Evolutionary conservation across 2,329 filamentous ascomycete species (phyloP), one percentile per base, ranked within the genome.

Genomic region (Fusarium hostae): DNA sequence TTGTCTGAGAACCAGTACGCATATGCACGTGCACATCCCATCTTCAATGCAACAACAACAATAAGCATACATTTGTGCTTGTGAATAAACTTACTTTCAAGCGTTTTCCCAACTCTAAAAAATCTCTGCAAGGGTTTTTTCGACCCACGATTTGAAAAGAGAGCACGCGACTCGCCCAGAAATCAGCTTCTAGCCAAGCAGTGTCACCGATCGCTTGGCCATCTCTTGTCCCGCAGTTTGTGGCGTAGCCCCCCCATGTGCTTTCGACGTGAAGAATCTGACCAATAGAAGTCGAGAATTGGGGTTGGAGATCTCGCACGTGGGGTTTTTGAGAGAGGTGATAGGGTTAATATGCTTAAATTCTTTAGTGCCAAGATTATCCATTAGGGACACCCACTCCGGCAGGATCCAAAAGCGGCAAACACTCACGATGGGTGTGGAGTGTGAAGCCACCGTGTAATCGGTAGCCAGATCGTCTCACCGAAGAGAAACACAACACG

Each of bases 391-490:
- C 35, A 59, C 59, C n/a, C 59, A 30, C 15, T 20, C 28, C 24
- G 30, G 11, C 18, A 16, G 44, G 35, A 11, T 41, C 51, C 69
- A 35, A 61, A 69, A 43, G 57, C 55, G 45, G 61, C 40, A 70
- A 70, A 52, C 60, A n/a, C 57, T 63, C 67, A 69, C 67, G 66
- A 51, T 69, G n/a, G 32, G 22, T 52, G 43, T 37, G 37, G n/a
- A 41, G 47, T 22, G 52, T 55, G 40, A 32, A 13, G 48, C 44
- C 47, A 51, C 63, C 66, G 52, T 45, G 51, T 37, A 58, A 70
- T 68, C 72, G 72, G 69, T 75, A 69, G 64, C 72, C 70, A 34
- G 47, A 75, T 73, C 62, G 60, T 72, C 68, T 75, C 70, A 75
- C 73, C 73, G 72, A 74, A 66, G 52, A 41, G 18, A 9, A 10